A percentile compares a stretch with the other conserved stretches of the same genome.
Evolutionary conservation across 2,329 filamentous ascomycete species (phyloP).

Genomic region (Fonsecaea pugnacius): DNA sequence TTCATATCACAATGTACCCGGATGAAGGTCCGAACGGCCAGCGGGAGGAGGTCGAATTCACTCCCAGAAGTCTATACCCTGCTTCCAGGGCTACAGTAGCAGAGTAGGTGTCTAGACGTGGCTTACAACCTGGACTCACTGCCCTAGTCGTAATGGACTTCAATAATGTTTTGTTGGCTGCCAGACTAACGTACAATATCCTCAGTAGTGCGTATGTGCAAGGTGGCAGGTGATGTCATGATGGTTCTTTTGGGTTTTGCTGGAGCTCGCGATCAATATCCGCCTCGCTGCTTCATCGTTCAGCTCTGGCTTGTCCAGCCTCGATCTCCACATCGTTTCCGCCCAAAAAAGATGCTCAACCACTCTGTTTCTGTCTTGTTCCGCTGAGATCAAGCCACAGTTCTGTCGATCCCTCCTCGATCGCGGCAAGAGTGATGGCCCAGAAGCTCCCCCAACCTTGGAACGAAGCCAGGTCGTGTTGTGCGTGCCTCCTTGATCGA

Average conservation of each 20-base stretch:
- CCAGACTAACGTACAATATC: too few relatives aligned
- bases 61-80: background rate
- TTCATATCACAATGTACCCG: too few relatives aligned
- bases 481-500: conserved; percentile 10
- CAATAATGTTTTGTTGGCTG: background rate
- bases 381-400: conserved; percentile 11
- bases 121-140: background rate
- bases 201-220: background rate
- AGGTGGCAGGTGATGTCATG: conserved; percentile 16
- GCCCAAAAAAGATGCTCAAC: conserved; percentile 10
- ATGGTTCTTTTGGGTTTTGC: conserved; percentile 3
- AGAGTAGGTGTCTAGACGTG: background rate
- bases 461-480: conserved; percentile 16
- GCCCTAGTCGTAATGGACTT: background rate
- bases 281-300: background rate
- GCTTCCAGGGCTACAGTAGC: too few relatives aligned
- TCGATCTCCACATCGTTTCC: conserved; percentile 8
- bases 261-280: background rate
- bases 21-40: too few relatives aligned
- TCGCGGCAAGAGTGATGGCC: conserved; percentile 8
- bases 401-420: conserved; percentile 12
- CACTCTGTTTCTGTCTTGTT: conserved; percentile 11
- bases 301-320: background rate
- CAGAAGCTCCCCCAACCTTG: conserved; percentile 14
- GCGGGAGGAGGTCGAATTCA: background rate